Conservation (phyloP, 1,284 basidiomycete genomes). For the Cryptococcus jaspeensis region DNA sequence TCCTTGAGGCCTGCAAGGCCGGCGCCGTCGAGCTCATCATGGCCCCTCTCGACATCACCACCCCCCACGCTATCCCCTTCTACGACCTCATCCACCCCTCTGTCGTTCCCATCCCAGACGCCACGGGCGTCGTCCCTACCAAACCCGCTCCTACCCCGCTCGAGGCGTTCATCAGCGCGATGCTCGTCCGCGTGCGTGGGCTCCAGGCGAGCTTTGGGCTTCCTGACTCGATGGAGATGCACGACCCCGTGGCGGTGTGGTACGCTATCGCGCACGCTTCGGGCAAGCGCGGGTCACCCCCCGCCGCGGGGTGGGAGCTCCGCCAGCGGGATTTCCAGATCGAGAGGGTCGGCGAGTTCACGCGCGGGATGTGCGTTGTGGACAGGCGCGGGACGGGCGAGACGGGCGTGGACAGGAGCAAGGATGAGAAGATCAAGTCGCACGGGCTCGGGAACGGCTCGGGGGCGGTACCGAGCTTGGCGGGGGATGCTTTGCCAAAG, state of each 20-base stretch:
- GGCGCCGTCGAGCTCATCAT: conserved; percentile 60
- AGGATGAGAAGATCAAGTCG: conserved; percentile 24
- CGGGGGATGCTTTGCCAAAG: conserved; percentile 1
- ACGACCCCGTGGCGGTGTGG: conserved; percentile 52
- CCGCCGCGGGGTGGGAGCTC: conserved; percentile 38
- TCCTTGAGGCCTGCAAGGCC: conserved; percentile 33
- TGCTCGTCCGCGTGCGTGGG: conserved; percentile 71
- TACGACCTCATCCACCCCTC: conserved; percentile 56
- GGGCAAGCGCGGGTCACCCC: conserved; percentile 14
- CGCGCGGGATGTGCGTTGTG: conserved; percentile 54
- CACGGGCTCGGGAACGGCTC: conserved; percentile 4
- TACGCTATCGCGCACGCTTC: conserved; percentile 57
- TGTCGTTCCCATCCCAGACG: conserved; percentile 50
- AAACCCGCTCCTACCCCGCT: conserved; percentile 47
- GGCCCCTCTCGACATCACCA: conserved; percentile 77
- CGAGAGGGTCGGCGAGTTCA: conserved; percentile 52
- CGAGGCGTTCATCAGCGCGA: conserved; percentile 71
- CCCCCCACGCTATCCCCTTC: conserved; percentile 74
- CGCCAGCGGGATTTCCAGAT: conserved; percentile 47
- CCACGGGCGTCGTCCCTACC: conserved; percentile 55
- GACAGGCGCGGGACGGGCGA: conserved; percentile 49
- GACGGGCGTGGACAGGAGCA: conserved; percentile 28
- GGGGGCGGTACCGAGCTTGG: not conserved
- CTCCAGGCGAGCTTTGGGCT: conserved; percentile 63
- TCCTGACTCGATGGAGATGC: conserved; percentile 78